Evolutionary conservation across 129 eudicot species (phyloP), one percentile per base, ranked within the genome.

Genomic region (Scalesia atractyloides): DNA sequence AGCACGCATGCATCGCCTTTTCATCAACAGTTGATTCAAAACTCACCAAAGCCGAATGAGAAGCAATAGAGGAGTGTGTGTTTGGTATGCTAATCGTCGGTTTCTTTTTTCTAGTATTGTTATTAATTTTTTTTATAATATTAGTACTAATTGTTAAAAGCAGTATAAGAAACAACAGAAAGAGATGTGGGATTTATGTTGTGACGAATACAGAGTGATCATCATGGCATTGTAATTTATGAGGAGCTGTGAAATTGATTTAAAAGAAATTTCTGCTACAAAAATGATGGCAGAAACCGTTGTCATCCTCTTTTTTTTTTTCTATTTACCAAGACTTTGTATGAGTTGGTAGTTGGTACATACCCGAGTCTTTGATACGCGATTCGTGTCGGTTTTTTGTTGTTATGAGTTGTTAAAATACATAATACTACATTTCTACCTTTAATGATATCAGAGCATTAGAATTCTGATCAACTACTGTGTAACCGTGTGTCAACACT

Each of bases 11-110:
- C 96, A 72, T 92, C 98, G 7, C 98, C 98, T 0, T 87, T 81
- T 82, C 91, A 86, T 41, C 86, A 84, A 48, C 89, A 86, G 79
- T 72, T 68, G 34, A 75, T 79, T 18, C 95, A 73, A 9, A 84
- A 81, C 51, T 92, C 98, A 41, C 98, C 98, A 30, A 89, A 92
- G 80, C 90, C 93, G 30, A 80, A 79, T 51, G 88, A 85, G 78
- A 90, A 90, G 73, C 52, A 77, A 18, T 82, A 84, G 59, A 47
- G 74, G 50, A 24, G 11, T 70, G 75, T 7, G 33, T 52, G 66
- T 71, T 8, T 48, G 33, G 79, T 7, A 7, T 72, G 77, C 77
- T 18, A 64, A 66, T 69, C 39, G 59, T 68, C 61, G 41, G 75
- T 73, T 46, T 59, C 15, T 52, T 74, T 69, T 76, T 60, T 44